Base-by-base conservation (phyloP, 2,329 filamentous ascomycete genomes). In the Leptographium lundbergii region DNA sequence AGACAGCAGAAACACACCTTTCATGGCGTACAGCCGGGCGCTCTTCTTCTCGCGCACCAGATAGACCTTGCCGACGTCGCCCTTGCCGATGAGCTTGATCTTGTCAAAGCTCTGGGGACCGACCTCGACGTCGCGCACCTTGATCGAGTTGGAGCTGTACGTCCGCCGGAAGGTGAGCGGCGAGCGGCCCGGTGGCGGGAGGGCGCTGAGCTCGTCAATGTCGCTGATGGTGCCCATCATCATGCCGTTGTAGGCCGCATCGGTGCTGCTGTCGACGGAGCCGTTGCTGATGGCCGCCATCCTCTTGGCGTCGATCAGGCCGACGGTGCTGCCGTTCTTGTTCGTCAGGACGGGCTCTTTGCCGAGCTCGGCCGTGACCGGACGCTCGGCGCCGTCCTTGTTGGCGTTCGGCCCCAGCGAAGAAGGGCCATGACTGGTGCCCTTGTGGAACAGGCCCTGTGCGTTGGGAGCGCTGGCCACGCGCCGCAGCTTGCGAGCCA, bases 131-230 rank as follows among this genome's bases (percentile, higher is more conserved):
- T 96, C 91, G 67, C 94, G 84, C 65, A 97, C 89, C 75, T 99
- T 99, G 78, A 99, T 99, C 48, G 94, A 97, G 73, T 97, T 99
- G 65, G 92, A 96, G 73, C 94, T 97, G 72, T 99, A 99, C 3
- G 94, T 99, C 70, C 94, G 83, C 68, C 94, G 81, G 75, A 96
- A 99, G 24, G 89, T 85, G 55, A 89, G 78, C 22, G 83, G 80
- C 64, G 86, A 82, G 66, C 85, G 82, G 57, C 81, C 82, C 5
- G 87, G 85, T 4, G 85, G 81, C 42, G 89, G 78, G 61, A 91
- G 81, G 56, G 82, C 79, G 58, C 80, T 78, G 19, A 87, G 74
- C 24, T 75, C 71, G 67, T 84, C 81, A 55, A 75, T 69, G 57
- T 75, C 73, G 24, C 76, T 71, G 11, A 75, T 67, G 19, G 69